Base-by-base conservation (phyloP, 805 yeast genomes). In the Ogataea pignaliae region DNA sequence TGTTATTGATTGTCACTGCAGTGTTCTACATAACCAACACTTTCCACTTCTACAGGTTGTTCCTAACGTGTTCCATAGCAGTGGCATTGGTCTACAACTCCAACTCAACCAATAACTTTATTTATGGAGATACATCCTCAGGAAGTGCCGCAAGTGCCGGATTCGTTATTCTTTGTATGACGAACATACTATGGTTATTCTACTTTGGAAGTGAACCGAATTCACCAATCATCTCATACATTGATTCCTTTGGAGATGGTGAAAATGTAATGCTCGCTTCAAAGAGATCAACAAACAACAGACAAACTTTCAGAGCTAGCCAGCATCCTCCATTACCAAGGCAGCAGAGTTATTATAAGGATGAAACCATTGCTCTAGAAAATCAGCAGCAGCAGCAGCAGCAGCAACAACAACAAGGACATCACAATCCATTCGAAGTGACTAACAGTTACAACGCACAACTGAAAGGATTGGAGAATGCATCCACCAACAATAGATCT, bases 81-180 rank as follows among this genome's bases (percentile, higher is more conserved):
- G 72, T 88, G 18, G 93, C 96, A 1, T 83, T 88, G 47, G 72
- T 90, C 14, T 93, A 90, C 68, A 80, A 87, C 36, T 81, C 97
- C 17, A 90, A 89, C 69, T 78, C 90, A 41, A 79, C 90, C 15
- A 90, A 88, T 54, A 78, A 76, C 53, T 72, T 90, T 53, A 85
- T 93, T 29, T 93, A 91, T 69, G 66, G 79, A 21, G 65, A 69
- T 18, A 75, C 77, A 15, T 71, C 93, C 0, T 77, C 83, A 13
- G 72, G 77, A 47, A 85, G 86, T 41, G 95, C 97, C 21, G 90
- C 95, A 8, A 86, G 95, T 3, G 97, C 98, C 0, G 98, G 99
- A 7, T 84, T 87, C 52, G 86, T 91, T 44, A 69, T 91, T 40
- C 68, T 88, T 37, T 81, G 93, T 14, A 88, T 91, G 63, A 72